These are phyloP conservation scores for Trametes hirsuta DNA, from an alignment of 1,284 basidiomycete genomes.

Conservation along the genomic window DNA sequence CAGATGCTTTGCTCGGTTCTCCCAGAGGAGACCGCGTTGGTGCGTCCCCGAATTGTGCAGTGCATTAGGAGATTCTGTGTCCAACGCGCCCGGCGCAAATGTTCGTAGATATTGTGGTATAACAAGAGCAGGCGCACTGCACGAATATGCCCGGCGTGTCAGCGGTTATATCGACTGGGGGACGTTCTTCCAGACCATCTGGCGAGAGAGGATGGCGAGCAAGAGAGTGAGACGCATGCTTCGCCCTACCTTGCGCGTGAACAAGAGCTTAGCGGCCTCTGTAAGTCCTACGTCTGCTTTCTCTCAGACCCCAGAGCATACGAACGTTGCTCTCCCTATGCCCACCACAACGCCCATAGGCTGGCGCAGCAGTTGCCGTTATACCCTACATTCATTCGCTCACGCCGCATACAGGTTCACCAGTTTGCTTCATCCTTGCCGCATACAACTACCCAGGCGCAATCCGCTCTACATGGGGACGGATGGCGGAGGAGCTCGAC, in stretches of 20 bases:
- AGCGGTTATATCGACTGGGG: slow-evolving; percentile 68
- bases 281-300: slow-evolving; percentile 45
- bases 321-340: background rate
- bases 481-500: slow-evolving; percentile 66
- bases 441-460: slow-evolving; percentile 65
- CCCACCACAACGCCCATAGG: background rate
- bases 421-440: slow-evolving; percentile 74
- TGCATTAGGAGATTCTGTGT: too few relatives aligned
- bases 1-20: slow-evolving; percentile 71
- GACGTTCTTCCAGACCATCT: slow-evolving; percentile 59
- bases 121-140: slow-evolving; percentile 72
- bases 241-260: slow-evolving; percentile 57
- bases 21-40: slow-evolving; percentile 71
- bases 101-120: slow-evolving; percentile 74
- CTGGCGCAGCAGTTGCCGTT: background rate
- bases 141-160: slow-evolving; percentile 77
- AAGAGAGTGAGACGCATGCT: slow-evolving; percentile 25
- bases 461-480: slow-evolving; percentile 72
- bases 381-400: background rate
- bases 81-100: background rate
- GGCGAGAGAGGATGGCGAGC: slow-evolving; percentile 24
- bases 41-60: slow-evolving; percentile 37
- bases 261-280: slow-evolving; percentile 75
- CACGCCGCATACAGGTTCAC: slow-evolving; percentile 54
- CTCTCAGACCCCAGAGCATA: background rate